Conservation (phyloP, 2,329 filamentous ascomycete species). For the Malbranchea zuffiana region DNA sequence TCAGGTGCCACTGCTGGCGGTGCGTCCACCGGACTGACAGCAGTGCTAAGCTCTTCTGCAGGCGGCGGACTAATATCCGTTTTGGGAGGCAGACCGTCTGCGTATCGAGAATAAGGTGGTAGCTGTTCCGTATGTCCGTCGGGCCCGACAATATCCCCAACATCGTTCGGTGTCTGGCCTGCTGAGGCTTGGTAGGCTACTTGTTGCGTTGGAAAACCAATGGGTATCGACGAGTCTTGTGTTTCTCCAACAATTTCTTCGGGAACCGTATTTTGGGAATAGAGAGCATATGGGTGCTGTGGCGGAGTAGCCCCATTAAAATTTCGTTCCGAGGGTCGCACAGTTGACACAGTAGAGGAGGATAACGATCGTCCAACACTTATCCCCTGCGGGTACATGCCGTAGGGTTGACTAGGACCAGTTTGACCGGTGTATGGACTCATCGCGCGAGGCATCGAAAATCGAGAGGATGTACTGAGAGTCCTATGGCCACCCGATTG, state of each 20-base stretch:
- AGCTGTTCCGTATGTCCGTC: constrained; percentile 84
- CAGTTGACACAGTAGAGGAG: constrained; percentile 60
- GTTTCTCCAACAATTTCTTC: constrained; percentile 42
- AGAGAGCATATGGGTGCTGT: constrained; percentile 77
- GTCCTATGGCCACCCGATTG: constrained; percentile 30
- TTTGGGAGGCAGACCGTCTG: constrained; percentile 60
- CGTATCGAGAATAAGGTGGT: constrained; percentile 83
- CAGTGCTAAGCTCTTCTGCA: too few species aligned
- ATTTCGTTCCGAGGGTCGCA: constrained; percentile 47
- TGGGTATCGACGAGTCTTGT: constrained; percentile 38
- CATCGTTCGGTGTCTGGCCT: constrained; percentile 59
- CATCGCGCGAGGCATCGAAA: constrained; percentile 40
- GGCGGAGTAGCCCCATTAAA: constrained; percentile 55
- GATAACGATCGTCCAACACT: constrained; percentile 48
- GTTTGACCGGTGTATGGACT: constrained; percentile 59
- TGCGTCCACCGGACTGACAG: too few species aligned
- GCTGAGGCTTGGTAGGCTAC: constrained; percentile 60
- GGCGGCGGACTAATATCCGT: constrained; percentile 34
- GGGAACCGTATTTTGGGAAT: constrained; percentile 63
- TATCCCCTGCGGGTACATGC: constrained; percentile 69
- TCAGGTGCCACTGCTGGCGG: constrained; percentile 19
- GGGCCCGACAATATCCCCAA: constrained; percentile 75
- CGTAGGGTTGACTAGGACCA: constrained; percentile 73
- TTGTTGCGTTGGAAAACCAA: constrained; percentile 62
- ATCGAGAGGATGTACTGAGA: constrained; percentile 35